Evolutionary conservation across 768 basidiomycete genomes (phyloP).

Genomic region (Mycena leptocephala): DNA sequence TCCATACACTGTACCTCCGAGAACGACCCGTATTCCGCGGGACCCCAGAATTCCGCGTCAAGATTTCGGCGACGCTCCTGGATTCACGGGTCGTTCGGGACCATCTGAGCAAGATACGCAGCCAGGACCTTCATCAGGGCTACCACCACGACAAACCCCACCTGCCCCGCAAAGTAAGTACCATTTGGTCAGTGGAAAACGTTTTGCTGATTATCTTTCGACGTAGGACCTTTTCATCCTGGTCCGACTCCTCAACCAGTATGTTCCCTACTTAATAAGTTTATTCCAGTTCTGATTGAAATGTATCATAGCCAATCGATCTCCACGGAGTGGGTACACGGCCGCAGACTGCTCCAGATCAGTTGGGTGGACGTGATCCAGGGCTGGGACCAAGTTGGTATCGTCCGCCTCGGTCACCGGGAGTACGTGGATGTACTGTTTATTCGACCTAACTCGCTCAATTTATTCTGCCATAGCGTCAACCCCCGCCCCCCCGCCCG

Average conservation of each 20-base stretch:
- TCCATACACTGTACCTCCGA: not conserved
- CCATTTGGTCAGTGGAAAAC: not conserved
- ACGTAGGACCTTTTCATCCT: not conserved
- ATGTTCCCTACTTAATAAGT: not conserved
- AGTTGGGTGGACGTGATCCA: not conserved
- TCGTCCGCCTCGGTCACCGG: conserved; percentile 28
- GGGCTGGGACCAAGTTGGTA: conserved; percentile 48
- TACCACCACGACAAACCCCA: not conserved
- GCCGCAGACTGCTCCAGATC: conserved; percentile 16
- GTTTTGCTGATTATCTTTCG: not conserved
- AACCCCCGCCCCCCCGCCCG: not conserved
- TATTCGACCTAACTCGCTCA: not conserved
- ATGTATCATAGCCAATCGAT: not conserved
- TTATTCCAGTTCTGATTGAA: not conserved
- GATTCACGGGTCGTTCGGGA: not conserved
- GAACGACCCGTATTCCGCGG: not conserved
- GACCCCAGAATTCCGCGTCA: not conserved
- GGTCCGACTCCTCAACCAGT: conserved; percentile 8
- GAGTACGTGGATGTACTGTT: not conserved
- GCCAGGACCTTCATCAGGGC: not conserved
- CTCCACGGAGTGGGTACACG: conserved; percentile 5
- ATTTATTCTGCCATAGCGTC: not conserved
- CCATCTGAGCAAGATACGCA: not conserved
- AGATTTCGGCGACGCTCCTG: not conserved
- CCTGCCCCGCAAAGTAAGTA: not conserved